Percentiles rank a stretch among this genome's conserved stretches.
These are phyloP conservation scores for Backusella macrospora DNA, from an alignment of 192 early-diverging fungal species.

Conservation along the genomic window DNA sequence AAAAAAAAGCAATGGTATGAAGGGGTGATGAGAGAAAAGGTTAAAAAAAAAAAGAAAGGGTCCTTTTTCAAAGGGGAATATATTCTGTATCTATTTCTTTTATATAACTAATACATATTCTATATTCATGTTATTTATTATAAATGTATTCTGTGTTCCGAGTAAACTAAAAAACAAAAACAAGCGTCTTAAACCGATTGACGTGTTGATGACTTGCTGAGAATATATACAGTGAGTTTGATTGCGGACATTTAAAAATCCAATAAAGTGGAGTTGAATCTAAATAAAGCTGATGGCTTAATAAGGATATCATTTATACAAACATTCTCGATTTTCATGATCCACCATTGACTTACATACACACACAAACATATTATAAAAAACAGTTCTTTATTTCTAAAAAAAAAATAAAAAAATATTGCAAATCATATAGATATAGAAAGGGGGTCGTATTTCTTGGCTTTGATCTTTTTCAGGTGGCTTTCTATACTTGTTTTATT, in stretches of 20 bases:
- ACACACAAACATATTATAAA: background rate
- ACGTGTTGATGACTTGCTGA: background rate
- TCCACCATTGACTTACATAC: slow-evolving; percentile 15
- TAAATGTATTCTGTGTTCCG: background rate
- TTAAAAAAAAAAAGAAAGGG: slow-evolving; percentile 8
- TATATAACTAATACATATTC: background rate
- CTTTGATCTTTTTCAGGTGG: background rate
- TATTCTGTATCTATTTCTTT: background rate
- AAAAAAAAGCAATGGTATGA: slow-evolving; percentile 1
- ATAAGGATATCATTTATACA: slow-evolving; percentile 14
- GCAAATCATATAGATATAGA: background rate
- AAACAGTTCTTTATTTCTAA: background rate
- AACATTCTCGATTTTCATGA: slow-evolving; percentile 26
- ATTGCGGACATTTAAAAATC: background rate
- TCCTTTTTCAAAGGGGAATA: background rate
- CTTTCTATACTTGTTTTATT: background rate
- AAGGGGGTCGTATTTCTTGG: background rate
- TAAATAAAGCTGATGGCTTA: slow-evolving; percentile 14
- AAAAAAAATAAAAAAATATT: too few relatives aligned
- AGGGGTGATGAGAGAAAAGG: slow-evolving; percentile 5
- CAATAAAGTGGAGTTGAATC: slow-evolving; percentile 17
- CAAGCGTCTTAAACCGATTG: background rate
- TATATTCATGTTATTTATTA: background rate
- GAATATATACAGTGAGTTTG: background rate
- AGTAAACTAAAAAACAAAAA: background rate